phyloP scores from a whole-genome alignment of 306 rosid genomes.

The Dalbergia cultrata region DNA sequence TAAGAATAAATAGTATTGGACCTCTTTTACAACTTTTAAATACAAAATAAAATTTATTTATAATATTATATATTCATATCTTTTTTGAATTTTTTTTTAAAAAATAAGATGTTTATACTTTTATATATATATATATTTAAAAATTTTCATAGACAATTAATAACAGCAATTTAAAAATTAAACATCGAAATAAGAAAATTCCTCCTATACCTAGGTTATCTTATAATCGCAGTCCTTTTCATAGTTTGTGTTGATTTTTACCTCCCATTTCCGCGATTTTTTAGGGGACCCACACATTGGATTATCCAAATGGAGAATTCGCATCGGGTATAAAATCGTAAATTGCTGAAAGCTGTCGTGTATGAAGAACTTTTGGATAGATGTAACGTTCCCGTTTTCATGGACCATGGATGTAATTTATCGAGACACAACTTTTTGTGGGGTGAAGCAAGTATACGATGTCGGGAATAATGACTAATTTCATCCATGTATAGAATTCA shows the following conservation, averaged over 20 bases:
- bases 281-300: neutral
- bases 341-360: slow-evolving; percentile 21
- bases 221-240: neutral
- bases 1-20: no score
- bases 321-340: neutral
- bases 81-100: neutral
- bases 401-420: neutral
- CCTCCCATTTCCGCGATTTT: neutral
- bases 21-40: no score
- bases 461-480: no score
- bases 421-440: neutral
- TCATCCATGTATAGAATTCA: no score
- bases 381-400: neutral
- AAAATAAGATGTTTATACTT: neutral
- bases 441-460: no score
- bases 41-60: no score
- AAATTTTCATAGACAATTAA: no score
- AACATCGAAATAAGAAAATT: no score
- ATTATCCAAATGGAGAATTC: slow-evolving; percentile 19
- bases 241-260: neutral
- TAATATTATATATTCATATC: neutral
- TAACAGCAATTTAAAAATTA: no score
- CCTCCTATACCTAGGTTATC: no score
- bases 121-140: no score
- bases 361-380: slow-evolving; percentile 14